Base-by-base conservation (phyloP, 371 early-diverging fungal genomes). In the Coemansia sp. region DNA sequence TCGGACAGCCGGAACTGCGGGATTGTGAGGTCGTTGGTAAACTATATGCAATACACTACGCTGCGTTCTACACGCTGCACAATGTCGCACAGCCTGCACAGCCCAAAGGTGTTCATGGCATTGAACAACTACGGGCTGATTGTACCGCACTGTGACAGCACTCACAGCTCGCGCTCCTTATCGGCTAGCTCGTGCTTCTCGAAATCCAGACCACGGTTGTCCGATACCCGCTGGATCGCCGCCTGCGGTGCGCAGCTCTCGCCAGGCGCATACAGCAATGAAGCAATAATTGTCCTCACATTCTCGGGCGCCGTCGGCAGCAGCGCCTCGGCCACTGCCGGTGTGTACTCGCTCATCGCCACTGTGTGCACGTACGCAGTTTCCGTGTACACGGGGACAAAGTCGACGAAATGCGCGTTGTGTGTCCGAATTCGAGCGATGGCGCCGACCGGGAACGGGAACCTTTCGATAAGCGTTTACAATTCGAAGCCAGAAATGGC, bases 41-140 rank as follows among this genome's bases (percentile, higher is more conserved):
- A 77, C 57, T n/a, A 16, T 33, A 77, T 61, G 38, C 86, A 72
- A 70, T 86, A 94, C 5, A 87, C 90, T 10, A 82, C 75, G 51
- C 94, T 95, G 33, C 98, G 88, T 77, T 98, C 98, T 57, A 97
- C 86, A n/a, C 97, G 84, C 57, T 81, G 80, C 38, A 95, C 88
- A 33, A 82, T 66, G 36, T 77, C 63, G 36, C 81, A 72, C 33
- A 97, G 82, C 30, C 90, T 93, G 80, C 96, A 97, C 54, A 90
- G 85, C 53, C 86, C 85, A 5, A 92, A 91, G 77, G 97, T 97
- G 64, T 98, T 94, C 48, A 97, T 95, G 3, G 98, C 98, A 81
- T 98, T 98, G 59, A 94, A 94, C 4, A 95, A 95, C 98, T 97
- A 98, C 20, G 98, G 97, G 8, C 95, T 94, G 63, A 96, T 97